Evolutionary conservation across 208 protist genomes (phyloP).

Genomic region (Trypanosoma caninum): DNA sequence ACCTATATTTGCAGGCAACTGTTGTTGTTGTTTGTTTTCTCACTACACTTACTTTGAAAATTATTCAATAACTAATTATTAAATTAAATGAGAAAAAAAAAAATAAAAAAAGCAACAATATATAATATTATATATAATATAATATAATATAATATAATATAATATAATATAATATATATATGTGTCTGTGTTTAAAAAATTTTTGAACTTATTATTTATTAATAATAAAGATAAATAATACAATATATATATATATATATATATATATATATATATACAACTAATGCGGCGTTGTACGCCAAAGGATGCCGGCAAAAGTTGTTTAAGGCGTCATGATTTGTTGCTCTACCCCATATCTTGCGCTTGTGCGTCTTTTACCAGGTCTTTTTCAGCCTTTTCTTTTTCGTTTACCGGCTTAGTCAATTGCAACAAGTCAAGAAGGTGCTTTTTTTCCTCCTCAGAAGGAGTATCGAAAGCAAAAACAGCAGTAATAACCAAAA

Average conservation of each 20-base stretch:
- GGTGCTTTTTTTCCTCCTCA: slow-evolving; percentile 7
- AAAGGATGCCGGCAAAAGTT: slow-evolving; percentile 37
- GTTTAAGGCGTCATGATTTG: slow-evolving; percentile 38
- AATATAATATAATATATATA: no score
- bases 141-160: no score
- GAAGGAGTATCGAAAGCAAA: no score
- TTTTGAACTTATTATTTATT: no score
- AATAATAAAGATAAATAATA: slow-evolving; percentile 4
- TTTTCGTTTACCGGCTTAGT: slow-evolving; percentile 9
- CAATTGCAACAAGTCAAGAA: slow-evolving; percentile 2
- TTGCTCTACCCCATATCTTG: slow-evolving; percentile 57
- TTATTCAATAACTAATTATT: no score
- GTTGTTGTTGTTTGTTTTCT: no score
- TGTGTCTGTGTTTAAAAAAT: no score
- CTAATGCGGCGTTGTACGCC: slow-evolving; percentile 4
- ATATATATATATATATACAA: slow-evolving; percentile 18
- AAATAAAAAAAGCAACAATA: no score
- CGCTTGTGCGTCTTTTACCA: slow-evolving; percentile 16
- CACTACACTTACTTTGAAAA: no score
- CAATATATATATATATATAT: slow-evolving; percentile 19
- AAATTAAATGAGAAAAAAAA: no score
- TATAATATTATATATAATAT: no score
- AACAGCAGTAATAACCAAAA: slow-evolving; percentile 12
- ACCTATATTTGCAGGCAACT: no score
- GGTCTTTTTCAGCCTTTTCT: slow-evolving; percentile 22